phyloP scores from a whole-genome alignment of 2,329 filamentous ascomycete species.

The Verticillium tricorpus region DNA sequence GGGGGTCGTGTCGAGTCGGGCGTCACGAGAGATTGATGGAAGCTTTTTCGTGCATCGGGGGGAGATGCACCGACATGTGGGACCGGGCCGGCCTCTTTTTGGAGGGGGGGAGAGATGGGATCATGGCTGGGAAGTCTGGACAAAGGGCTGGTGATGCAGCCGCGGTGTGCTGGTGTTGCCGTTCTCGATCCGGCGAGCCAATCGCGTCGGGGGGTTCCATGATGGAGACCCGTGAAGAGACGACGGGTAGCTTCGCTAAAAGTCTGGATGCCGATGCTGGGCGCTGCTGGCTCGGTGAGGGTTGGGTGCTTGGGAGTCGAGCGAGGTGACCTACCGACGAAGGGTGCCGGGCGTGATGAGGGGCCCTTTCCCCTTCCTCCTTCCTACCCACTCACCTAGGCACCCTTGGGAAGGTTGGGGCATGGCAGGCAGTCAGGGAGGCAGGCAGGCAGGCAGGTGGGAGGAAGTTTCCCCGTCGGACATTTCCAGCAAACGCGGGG shows the following conservation, averaged over 20 bases:
- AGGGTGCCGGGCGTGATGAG: too few species aligned
- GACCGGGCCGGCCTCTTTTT: neutral
- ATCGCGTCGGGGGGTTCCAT: neutral
- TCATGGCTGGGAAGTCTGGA: neutral
- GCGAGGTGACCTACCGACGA: too few species aligned
- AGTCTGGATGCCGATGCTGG: too few species aligned
- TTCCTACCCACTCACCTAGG: too few species aligned
- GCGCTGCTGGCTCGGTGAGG: too few species aligned
- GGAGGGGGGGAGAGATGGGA: neutral
- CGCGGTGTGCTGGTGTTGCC: neutral
- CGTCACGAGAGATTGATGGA: neutral
- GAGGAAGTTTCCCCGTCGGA: neutral
- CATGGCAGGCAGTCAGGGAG: too few species aligned
- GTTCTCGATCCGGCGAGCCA: neutral
- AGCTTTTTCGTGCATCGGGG: neutral
- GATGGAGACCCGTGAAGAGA: too few species aligned
- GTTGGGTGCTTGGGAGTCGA: too few species aligned
- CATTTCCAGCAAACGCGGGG: neutral
- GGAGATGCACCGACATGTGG: neutral
- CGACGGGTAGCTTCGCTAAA: too few species aligned
- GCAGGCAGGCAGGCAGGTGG: too few species aligned
- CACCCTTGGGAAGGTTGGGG: too few species aligned
- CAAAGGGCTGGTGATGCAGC: neutral
- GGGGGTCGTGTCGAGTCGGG: neutral
- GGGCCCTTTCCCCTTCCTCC: too few species aligned